phyloP scores from a whole-genome alignment of 345 rosid genomes.

The Nephelium lappaceum region DNA sequence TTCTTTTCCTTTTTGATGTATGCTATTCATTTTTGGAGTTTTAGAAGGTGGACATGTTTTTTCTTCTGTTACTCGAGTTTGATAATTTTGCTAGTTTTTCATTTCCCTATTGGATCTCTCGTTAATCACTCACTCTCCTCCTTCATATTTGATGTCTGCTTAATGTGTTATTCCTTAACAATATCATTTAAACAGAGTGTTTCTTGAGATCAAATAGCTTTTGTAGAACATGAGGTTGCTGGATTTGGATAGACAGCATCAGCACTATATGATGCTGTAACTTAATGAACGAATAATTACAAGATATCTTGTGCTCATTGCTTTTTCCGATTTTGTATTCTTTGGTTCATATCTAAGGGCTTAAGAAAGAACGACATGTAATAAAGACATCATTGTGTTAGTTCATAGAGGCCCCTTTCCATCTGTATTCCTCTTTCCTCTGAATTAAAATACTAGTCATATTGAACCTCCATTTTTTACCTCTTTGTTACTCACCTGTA shows the following conservation, averaged over 20 bases:
- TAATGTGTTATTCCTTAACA: not conserved
- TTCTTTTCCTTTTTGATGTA: not conserved
- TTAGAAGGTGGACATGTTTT: not conserved
- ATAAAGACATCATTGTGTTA: not conserved
- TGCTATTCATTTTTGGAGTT: not conserved
- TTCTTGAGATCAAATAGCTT: not conserved
- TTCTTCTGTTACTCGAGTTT: not conserved
- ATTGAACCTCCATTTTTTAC: not conserved
- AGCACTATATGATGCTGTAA: no score
- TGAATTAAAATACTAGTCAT: not conserved
- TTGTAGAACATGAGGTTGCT: no score
- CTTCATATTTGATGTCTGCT: not conserved
- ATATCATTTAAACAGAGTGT: not conserved
- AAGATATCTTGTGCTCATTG: not conserved
- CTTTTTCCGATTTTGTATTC: not conserved
- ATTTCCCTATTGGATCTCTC: not conserved
- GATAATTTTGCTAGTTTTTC: not conserved
- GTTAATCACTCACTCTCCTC: not conserved
- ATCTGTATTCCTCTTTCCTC: not conserved
- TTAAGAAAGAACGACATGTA: not conserved
- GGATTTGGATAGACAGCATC: no score
- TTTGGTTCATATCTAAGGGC: not conserved
- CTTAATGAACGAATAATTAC: no score
- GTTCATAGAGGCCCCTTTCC: not conserved
- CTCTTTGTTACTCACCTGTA: not conserved